Base-by-base conservation (phyloP, 208 protist genomes). In the Trypanosoma mega region DNA sequence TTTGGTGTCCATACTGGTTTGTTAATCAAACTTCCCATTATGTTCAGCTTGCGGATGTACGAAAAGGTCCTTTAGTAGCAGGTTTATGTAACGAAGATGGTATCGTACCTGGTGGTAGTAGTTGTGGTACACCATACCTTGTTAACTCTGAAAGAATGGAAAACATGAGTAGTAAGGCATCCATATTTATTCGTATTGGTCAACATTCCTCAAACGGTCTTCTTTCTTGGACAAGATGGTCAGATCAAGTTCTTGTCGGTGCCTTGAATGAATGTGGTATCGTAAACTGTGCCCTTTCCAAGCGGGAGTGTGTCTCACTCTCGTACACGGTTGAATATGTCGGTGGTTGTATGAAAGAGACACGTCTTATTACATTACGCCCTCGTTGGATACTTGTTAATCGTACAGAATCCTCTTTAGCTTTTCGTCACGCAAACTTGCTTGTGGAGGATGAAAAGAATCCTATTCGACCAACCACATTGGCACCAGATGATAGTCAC, bases 341-440 rank as follows among this genome's bases (percentile, higher is more conserved):
- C 14, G 56, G 63, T 24, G 68, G 60, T 29, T 24, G 43, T 43
- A 43, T 34, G 18, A 73, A 70, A 46, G 61, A 74, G 21, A 87
- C 85, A 1, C 74, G 72, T 29, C 50, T 87, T 41, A 48, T 92
- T 9, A 77, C 73, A 44, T 68, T 92, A 26, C 72, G 66, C 18
- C 85, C 85, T 26, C 76, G 77, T 16, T 92, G 85, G 85, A 73
- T 92, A 27, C 8, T 92, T 29, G 50, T 83, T 30, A 92, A 92
- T 68, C 62, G 70, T 30, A 60, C 20, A 21, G 30, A 59, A 16
- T 24, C 3, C 8, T 14, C 45, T 14, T 43, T 69, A 26, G 26
- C 51, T 16, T 62, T 53, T 54, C 63, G 63, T 44, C 63, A 69
- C n/a, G 33, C 30, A 14, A 2, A 18, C 18, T n/a, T 52, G 3